Percentiles rank a stretch among this genome's conserved stretches.
These are phyloP conservation scores for Candida smagusa DNA, from an alignment of 1,139 yeast genomes.

Conservation along the genomic window DNA sequence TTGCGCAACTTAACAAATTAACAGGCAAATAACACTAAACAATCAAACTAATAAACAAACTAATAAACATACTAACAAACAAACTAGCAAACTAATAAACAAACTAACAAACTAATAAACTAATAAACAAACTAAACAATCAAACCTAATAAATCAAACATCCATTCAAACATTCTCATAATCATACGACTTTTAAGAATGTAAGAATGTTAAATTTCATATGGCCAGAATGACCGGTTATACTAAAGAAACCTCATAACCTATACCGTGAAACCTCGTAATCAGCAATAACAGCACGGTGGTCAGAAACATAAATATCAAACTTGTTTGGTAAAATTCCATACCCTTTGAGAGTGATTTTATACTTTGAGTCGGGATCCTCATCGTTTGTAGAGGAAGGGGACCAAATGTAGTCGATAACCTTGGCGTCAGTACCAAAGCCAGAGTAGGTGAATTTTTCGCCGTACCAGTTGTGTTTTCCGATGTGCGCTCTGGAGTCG, in stretches of 20 bases:
- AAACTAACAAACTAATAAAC: too few species aligned
- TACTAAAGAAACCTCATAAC: too few species aligned
- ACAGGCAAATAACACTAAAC: too few species aligned
- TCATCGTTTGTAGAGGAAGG: slow-evolving; percentile 8
- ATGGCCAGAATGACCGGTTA: too few species aligned
- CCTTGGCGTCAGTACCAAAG: slow-evolving; percentile 14
- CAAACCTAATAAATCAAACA: too few species aligned
- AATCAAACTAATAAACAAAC: too few species aligned
- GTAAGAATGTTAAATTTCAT: too few species aligned
- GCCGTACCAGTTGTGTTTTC: slow-evolving; percentile 15
- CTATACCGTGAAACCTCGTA: slow-evolving; percentile 10
- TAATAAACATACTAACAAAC: too few species aligned
- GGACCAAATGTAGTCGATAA: slow-evolving; percentile 25
- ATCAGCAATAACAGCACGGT: slow-evolving; percentile 23
- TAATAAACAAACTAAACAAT: too few species aligned
- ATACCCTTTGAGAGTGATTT: slow-evolving; percentile 13
- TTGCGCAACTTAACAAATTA: background rate
- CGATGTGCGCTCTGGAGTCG: slow-evolving; percentile 15
- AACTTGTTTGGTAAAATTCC: slow-evolving; percentile 17
- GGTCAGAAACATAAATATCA: slow-evolving; percentile 20
- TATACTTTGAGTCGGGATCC: slow-evolving; percentile 7
- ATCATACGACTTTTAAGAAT: too few species aligned
- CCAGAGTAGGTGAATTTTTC: slow-evolving; percentile 19
- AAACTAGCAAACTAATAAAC: too few species aligned
- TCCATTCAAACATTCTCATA: too few species aligned